Evolutionary conservation across 2,329 filamentous ascomycete genomes (phyloP), one percentile per base, ranked within the genome.

Genomic region (Sporothrix luriei): DNA sequence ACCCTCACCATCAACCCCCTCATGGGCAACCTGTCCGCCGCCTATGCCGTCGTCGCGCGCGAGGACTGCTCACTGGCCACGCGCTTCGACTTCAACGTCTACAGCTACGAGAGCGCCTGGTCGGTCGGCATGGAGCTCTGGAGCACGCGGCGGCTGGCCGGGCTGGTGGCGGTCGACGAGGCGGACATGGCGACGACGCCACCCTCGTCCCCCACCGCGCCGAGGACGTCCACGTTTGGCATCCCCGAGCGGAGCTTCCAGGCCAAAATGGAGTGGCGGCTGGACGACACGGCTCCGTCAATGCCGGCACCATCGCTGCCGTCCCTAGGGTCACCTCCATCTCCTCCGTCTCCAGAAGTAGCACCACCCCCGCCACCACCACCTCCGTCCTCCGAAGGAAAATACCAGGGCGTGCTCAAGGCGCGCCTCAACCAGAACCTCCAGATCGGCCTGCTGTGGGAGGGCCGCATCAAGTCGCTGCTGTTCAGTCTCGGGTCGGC

Each of bases 21-120:
- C 64, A 97, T 97, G 88, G 95, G 95, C 21, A 97, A 92, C 76
- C 85, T 99, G 71, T 94, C 91, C 70, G 92, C 93, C 48, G 97
- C 89, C 19, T 99, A 99, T 78, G 92, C 95, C 0, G 92, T 98
- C 62, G 91, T 92, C 76, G 94, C 94, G 1, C 93, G 93, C 3
- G 87, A 87, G 46, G 88, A 93, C 75, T 87, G 97, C 74, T 91
- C 93, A 13, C 85, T 99, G 65, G 95, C 93, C 73, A 96, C 93
- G 26, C 89, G 91, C 65, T 94, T 98, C 81, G 93, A 96, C 77
- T 99, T 99, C 81, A 99, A 99, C 76, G 91, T 97, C 65, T 98
- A 97, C 80, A 97, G 93, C 78, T 99, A 97, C 82, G 95, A 99
- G 82, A 97, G 93, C 77, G 91, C 95, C 70, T 90, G 97, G 84